Evolutionary conservation across 1,139 yeast genomes (phyloP), one percentile per base, ranked within the genome.

Genomic region (Kodamaea alishanica): DNA sequence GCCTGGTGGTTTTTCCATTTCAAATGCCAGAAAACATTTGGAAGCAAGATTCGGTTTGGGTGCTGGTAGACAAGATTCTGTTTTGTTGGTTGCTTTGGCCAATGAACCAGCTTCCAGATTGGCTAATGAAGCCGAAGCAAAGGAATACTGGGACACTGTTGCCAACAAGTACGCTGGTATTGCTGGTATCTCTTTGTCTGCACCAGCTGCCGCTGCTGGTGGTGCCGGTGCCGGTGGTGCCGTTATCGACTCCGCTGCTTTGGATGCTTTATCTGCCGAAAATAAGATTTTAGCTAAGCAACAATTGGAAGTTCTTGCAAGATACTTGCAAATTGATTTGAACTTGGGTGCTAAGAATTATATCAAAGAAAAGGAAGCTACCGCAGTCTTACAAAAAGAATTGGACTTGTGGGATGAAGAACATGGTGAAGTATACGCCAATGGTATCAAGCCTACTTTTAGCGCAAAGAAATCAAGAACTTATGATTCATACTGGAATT

Each of bases 1-100:
- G 97, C 97, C 98, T 43, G 98, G 98, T 77, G 98, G 98, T 25
- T 92, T 90, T 70, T 84, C 95, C 42, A 84, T 89, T 54, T 84
- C 97, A 47, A 70, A 77, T 49, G 95, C 96, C 38, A 84, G 97
- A 74, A 88, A 88, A 63, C 86, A 92, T 67, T 77, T 92, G 61
- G 90, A 85, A 67, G 63, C 90, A 32, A 80, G 92, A 64, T 92
- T 83, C 83, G 98, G 98, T 48, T 77, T 92, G 56, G 95, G 86
- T 47, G 47, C 85, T 34, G 97, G 97, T 52, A 84, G 98, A 73
- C 97, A 90, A 70, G 97, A 92, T 61, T 77, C 95, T 38, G 88
- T 83, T 35, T 75, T 92, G 58, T 75, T 92, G 55, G 60, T 81
- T 40, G 95, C 96, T 29, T 75, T 92, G 60, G 83, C 95, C 42